Conservation (phyloP, 2,329 filamentous ascomycete species). For the Ophiostoma himal-ulmi region DNA sequence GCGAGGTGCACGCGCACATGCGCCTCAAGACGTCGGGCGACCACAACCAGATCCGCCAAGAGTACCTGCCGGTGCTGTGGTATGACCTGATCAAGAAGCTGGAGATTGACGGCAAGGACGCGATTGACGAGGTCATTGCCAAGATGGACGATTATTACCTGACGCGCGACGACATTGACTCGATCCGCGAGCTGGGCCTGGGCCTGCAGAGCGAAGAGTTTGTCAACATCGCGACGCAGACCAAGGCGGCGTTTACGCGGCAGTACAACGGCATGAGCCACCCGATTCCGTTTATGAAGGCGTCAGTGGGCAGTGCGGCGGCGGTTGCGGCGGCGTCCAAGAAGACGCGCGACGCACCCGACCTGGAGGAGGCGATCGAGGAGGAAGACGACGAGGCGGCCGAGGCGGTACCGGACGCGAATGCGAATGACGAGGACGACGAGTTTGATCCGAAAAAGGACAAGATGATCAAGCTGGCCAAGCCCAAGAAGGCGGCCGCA, state of each 20-base stretch:
- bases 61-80: constrained; percentile 89
- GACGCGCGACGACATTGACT: constrained; percentile 91
- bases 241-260: constrained; percentile 85
- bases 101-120: constrained; percentile 72
- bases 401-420: constrained; percentile 50
- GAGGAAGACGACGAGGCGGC: constrained; percentile 80
- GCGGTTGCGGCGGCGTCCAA: constrained; percentile 56
- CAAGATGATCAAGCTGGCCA: constrained; percentile 91
- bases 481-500: constrained; percentile 50
- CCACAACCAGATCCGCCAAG: constrained; percentile 86
- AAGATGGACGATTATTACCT: constrained; percentile 97
- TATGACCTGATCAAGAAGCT: constrained; percentile 69
- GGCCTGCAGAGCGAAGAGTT: constrained; percentile 72
- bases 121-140: constrained; percentile 76
- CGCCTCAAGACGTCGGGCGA: constrained; percentile 84
- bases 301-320: constrained; percentile 56
- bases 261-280: constrained; percentile 79
- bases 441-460: constrained; percentile 84
- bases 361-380: constrained; percentile 93
- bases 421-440: constrained; percentile 68
- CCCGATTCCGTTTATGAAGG: constrained; percentile 94
- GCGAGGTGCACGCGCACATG: constrained; percentile 97
- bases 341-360: constrained; percentile 68
- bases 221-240: constrained; percentile 74
- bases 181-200: constrained; percentile 83